Evolutionary conservation across 441 rosid species (phyloP).

Genomic region (Pelargonium citronellum): DNA sequence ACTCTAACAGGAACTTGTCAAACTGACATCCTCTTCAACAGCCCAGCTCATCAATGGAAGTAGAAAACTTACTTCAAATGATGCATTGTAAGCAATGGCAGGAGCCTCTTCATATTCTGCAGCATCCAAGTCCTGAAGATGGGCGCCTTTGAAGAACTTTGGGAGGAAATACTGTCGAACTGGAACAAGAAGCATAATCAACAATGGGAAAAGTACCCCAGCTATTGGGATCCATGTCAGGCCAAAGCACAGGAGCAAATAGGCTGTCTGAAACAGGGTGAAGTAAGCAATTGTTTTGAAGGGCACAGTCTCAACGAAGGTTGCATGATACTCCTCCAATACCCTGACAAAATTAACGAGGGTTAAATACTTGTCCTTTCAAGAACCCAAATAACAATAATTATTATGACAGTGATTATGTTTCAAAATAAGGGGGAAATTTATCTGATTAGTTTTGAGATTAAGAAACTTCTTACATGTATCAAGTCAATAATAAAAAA

Average conservation of each 20-base stretch:
- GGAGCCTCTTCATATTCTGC: conserved; percentile 77
- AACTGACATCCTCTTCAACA: not conserved
- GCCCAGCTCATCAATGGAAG: not conserved
- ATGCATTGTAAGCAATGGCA: conserved; percentile 47
- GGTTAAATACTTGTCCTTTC: conserved; percentile 12
- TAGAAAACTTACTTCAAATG: conserved; percentile 45
- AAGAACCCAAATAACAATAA: conserved; percentile 12
- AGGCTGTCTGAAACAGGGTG: conserved; percentile 60
- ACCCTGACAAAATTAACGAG: conserved; percentile 37
- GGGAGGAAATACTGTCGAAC: conserved; percentile 62
- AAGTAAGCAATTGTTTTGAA: conserved; percentile 52
- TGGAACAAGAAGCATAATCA: conserved; percentile 77
- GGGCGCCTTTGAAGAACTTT: conserved; percentile 59
- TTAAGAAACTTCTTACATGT: not conserved
- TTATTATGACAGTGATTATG: not conserved
- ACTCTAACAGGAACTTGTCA: not conserved
- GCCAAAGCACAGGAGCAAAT: conserved; percentile 64
- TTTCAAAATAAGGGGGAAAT: not conserved
- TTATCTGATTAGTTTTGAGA: not conserved
- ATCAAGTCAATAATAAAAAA: not conserved
- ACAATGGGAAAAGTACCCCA: conserved; percentile 64
- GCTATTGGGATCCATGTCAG: conserved; percentile 78
- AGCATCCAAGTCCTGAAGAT: conserved; percentile 73
- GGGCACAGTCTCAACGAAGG: conserved; percentile 64
- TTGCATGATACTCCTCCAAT: conserved; percentile 48